Evolutionary conservation across 1,284 basidiomycete species (phyloP).

Genomic region (Megacollybia platyphylla): DNA sequence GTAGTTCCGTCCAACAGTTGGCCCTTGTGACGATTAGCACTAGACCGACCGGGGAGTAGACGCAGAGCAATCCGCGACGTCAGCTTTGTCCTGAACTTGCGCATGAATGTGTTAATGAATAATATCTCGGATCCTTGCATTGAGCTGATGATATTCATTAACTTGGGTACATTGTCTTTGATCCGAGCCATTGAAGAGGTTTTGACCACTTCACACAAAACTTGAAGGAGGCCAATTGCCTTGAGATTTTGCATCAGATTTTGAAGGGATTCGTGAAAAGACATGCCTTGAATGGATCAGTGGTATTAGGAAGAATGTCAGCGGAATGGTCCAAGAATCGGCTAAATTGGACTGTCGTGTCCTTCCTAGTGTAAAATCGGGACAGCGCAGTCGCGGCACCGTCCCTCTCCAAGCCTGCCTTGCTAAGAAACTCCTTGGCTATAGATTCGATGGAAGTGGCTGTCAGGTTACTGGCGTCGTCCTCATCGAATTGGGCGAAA

Average conservation of each 20-base stretch:
- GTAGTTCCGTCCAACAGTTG: constrained; percentile 6
- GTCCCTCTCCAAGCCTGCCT: constrained; percentile 74
- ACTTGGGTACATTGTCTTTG: constrained; percentile 21
- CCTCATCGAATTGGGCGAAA: constrained; percentile 71
- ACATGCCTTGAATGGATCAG: neutral
- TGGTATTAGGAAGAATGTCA: too few relatives aligned
- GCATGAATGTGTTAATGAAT: constrained; percentile 45
- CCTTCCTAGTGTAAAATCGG: constrained; percentile 66
- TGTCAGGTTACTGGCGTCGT: constrained; percentile 31
- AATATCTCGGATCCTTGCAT: constrained; percentile 28
- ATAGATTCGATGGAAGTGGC: constrained; percentile 43
- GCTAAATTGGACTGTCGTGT: constrained; percentile 35
- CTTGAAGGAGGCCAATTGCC: constrained; percentile 63
- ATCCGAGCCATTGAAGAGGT: constrained; percentile 48
- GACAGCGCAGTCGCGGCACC: constrained; percentile 65
- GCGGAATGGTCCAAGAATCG: constrained; percentile 31
- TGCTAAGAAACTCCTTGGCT: constrained; percentile 48
- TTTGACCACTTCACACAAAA: constrained; percentile 64
- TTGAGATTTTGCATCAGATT: constrained; percentile 13
- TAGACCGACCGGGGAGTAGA: constrained; percentile 37
- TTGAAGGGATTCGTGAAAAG: neutral
- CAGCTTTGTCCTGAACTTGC: constrained; percentile 58
- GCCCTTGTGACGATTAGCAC: constrained; percentile 28
- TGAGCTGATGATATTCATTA: constrained; percentile 30
- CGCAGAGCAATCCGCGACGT: constrained; percentile 51